phyloP scores from a whole-genome alignment of 2,329 filamentous ascomycete genomes.

The Aspergillus awamori region DNA sequence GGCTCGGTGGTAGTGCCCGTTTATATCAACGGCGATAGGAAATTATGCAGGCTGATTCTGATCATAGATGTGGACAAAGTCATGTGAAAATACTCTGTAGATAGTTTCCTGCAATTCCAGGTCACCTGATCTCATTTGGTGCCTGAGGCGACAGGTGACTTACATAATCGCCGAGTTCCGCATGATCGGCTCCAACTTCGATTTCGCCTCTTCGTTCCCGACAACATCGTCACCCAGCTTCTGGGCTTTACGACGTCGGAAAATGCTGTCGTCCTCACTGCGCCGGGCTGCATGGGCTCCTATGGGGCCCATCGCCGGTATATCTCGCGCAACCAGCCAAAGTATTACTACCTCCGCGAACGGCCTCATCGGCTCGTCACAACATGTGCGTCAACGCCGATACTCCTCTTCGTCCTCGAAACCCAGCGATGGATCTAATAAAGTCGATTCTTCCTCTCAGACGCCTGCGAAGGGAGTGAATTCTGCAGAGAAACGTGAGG shows the following conservation, averaged over 20 bases:
- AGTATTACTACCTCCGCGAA: conserved; percentile 36
- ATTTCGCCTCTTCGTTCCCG: conserved; percentile 40
- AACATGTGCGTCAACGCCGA: conserved; percentile 47
- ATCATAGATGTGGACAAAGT: too few relatives aligned
- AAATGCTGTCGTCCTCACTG: conserved; percentile 51
- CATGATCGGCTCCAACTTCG: conserved; percentile 40
- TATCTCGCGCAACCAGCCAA: conserved; percentile 35
- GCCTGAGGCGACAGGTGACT: conserved; percentile 29
- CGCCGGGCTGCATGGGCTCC: conserved; percentile 48
- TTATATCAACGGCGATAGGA: too few relatives aligned
- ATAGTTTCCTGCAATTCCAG: neutral
- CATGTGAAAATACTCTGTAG: too few relatives aligned
- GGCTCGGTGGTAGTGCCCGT: too few relatives aligned
- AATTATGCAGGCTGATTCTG: too few relatives aligned
- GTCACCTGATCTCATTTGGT: conserved; percentile 12
- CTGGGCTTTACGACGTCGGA: conserved; percentile 29
- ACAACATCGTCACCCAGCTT: conserved; percentile 28
- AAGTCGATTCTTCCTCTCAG: conserved; percentile 44
- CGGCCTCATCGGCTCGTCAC: conserved; percentile 36
- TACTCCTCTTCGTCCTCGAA: conserved; percentile 55
- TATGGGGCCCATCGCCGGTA: conserved; percentile 35
- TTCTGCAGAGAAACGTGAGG: conserved; percentile 40
- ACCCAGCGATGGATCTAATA: conserved; percentile 50
- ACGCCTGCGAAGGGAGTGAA: conserved; percentile 44
- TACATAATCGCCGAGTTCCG: conserved; percentile 34